Percentiles rank a stretch among this genome's conserved stretches.
Evolutionary conservation across 306 rosid genomes (phyloP).

Genomic region (Sindora glabra): DNA sequence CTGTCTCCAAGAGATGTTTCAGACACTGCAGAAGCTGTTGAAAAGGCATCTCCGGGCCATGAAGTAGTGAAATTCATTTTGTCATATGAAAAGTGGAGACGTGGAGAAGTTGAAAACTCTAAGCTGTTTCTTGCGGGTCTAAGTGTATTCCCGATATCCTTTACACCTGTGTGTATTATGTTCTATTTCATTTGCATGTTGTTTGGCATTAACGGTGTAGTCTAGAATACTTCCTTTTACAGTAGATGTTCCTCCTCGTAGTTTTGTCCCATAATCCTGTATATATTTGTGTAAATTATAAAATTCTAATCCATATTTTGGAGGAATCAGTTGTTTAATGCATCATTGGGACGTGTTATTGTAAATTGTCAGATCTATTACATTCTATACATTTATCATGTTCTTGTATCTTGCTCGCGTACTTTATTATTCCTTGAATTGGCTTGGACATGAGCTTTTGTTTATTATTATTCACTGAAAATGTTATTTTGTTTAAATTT

Average conservation of each 20-base stretch:
- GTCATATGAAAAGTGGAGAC: conserved; percentile 80
- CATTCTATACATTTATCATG: not conserved
- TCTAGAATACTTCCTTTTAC: not conserved
- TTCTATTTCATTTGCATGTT: not conserved
- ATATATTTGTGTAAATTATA: not conserved
- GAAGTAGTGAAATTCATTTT: conserved; percentile 53
- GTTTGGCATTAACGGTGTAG: not conserved
- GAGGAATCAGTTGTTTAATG: not conserved
- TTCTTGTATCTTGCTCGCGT: not conserved
- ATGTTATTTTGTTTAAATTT: conserved; percentile 1
- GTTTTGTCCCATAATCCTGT: not conserved
- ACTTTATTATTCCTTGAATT: not conserved
- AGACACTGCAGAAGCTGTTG: conserved; percentile 30
- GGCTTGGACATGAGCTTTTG: not conserved
- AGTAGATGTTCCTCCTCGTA: not conserved
- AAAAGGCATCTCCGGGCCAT: conserved; percentile 32
- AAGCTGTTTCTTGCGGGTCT: conserved; percentile 41
- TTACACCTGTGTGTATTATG: not conserved
- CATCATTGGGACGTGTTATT: not conserved
- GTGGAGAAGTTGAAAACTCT: conserved; percentile 63
- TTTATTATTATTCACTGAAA: not conserved
- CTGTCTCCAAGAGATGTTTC: conserved; percentile 64
- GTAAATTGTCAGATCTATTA: not conserved
- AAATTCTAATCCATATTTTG: not conserved
- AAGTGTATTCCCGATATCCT: conserved; percentile 49